phyloP scores from a whole-genome alignment of 1,284 basidiomycete species.

The Leucoagaricus sp. region DNA sequence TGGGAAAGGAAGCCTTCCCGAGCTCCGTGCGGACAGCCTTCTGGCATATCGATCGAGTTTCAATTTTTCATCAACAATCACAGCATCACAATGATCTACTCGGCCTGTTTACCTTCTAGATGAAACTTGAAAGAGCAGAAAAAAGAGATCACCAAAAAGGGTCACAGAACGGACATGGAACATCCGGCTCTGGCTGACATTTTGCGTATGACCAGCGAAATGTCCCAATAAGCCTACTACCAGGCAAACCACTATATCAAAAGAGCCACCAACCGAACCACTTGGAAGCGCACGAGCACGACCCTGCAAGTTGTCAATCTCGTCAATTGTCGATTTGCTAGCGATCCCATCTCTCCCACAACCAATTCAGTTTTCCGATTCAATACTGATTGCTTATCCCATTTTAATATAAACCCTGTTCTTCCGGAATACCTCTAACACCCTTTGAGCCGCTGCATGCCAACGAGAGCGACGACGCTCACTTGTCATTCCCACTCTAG shows the following conservation, averaged over 20 bases:
- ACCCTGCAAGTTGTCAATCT: neutral
- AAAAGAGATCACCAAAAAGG: too few species aligned
- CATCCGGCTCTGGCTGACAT: too few species aligned
- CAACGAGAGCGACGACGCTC: slow-evolving; percentile 1
- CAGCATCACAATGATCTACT: neutral
- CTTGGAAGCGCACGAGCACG: neutral
- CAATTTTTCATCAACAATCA: too few species aligned
- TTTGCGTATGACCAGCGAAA: neutral
- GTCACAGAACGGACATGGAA: too few species aligned
- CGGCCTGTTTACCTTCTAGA: neutral
- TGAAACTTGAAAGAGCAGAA: neutral
- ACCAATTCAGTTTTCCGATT: neutral
- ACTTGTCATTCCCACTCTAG: neutral
- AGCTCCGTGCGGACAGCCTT: neutral
- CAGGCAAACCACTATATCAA: neutral
- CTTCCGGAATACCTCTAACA: neutral
- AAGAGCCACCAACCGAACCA: neutral
- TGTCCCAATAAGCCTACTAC: neutral
- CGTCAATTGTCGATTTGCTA: neutral
- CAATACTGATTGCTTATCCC: slow-evolving; percentile 1
- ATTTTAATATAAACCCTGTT: neutral
- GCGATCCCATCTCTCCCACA: slow-evolving; percentile 2
- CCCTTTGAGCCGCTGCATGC: neutral
- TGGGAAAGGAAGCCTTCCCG: neutral
- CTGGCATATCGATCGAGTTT: neutral